These are phyloP conservation scores for Sparassis latifolia DNA, from an alignment of 1,284 basidiomycete genomes.

Conservation along the genomic window DNA sequence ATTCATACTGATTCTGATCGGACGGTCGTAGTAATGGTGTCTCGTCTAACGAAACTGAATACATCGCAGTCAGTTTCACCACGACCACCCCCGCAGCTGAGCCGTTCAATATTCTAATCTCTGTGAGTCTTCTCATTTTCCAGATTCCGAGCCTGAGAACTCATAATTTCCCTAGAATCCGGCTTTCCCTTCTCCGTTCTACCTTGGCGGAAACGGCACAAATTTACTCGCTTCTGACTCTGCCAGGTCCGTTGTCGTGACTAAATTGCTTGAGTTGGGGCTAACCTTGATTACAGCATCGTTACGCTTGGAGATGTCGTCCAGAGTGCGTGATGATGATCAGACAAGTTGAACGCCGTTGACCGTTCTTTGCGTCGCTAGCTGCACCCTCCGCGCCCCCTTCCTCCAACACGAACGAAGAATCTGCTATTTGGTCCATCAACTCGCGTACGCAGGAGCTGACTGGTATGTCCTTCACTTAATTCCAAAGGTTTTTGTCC, in stretches of 20 bases:
- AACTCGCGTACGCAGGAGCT: slow-evolving; percentile 25
- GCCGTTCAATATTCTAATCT: too few relatives aligned
- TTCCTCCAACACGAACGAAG: not conserved
- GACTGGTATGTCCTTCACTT: slow-evolving; percentile 23
- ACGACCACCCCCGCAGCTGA: too few relatives aligned
- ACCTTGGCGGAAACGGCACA: not conserved
- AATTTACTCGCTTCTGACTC: not conserved
- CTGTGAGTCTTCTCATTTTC: too few relatives aligned
- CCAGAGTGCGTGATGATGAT: not conserved
- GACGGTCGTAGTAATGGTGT: too few relatives aligned
- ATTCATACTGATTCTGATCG: too few relatives aligned
- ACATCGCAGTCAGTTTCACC: too few relatives aligned
- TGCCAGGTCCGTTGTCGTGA: not conserved
- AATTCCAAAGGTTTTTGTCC: not conserved
- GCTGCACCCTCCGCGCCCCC: too few relatives aligned
- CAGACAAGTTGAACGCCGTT: too few relatives aligned
- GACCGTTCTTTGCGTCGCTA: not conserved
- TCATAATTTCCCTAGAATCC: not conserved
- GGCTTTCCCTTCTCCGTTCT: not conserved
- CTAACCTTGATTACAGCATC: not conserved
- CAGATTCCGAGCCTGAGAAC: too few relatives aligned
- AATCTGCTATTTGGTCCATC: slow-evolving; percentile 22
- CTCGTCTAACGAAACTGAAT: too few relatives aligned
- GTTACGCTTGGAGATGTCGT: not conserved
- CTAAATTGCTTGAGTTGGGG: not conserved